Evolutionary conservation across 441 rosid genomes (phyloP), one percentile per base, ranked within the genome.

Genomic region (Melastoma candidum): DNA sequence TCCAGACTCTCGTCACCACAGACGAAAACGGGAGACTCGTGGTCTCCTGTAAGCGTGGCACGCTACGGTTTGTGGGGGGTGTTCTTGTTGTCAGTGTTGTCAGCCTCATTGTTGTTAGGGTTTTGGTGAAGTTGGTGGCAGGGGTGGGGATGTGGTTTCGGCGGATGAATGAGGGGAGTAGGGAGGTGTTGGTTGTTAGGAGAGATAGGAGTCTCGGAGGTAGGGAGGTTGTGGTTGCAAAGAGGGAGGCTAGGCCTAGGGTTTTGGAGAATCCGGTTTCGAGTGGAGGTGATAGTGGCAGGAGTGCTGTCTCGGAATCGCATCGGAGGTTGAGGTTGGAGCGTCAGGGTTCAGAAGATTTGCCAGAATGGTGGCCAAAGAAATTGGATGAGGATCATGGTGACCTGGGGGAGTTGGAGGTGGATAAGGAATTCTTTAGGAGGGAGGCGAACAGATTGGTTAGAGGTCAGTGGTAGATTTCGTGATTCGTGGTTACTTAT

Each of bases 201-300:
- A 83, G 97, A 58, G 97, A 90, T 52, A 63, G 97, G 63, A 90
- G 97, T 75, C 92, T 87, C 53, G 96, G 97, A 53, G 96, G 97
- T 17, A 83, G 62, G 56, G 97, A 87, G 70, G 98, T 90, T 41
- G 76, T 90, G 22, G 93, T 90, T 0, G 83, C 64, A 67, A 77
- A 52, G 14, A 68, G 57, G 57, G 63, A 1, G 36, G 58, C 69
- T 32, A 54, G 41, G 0, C 58, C 39, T 26, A 64, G 63, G 64
- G 22, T 48, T 29, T 66, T 66, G 67, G 74, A 71, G 41, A 76
- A 67, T 54, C 72, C 77, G 25, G 48, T 81, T 36, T 67, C 74
- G 1, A 53, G 67, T 45, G 72, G 66, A 56, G 64, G 51, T 43
- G 65, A n/a, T 1, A 8, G 11, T 39, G 39, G 27, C 53, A 64